Evolutionary conservation across 371 early-diverging fungal genomes (phyloP).

Genomic region (Rhizopus delemar): DNA sequence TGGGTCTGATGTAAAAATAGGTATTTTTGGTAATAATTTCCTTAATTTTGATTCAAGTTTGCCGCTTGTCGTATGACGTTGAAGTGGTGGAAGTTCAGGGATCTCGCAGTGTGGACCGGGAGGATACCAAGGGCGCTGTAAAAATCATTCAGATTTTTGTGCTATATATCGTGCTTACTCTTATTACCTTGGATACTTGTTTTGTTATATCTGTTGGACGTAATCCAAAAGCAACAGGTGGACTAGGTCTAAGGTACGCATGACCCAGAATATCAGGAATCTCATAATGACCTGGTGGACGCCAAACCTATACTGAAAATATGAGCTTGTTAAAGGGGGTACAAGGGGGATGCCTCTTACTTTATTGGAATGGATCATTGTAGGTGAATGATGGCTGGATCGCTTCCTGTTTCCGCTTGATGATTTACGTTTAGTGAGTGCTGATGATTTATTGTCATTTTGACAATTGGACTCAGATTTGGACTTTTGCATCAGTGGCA

Average conservation of each 20-base stretch:
- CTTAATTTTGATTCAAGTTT: slow-evolving; percentile 42
- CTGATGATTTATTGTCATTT: slow-evolving; percentile 21
- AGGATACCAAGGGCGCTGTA: slow-evolving; percentile 41
- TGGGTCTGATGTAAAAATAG: slow-evolving; percentile 40
- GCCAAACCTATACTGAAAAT: slow-evolving; percentile 29
- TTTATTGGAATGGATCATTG: slow-evolving; percentile 16
- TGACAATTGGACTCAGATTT: slow-evolving; percentile 47
- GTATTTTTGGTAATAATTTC: slow-evolving; percentile 42
- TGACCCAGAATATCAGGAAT: slow-evolving; percentile 53
- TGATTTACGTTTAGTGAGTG: slow-evolving; percentile 48
- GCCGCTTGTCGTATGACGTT: slow-evolving; percentile 6
- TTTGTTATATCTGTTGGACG: slow-evolving; percentile 45
- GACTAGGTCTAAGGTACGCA: slow-evolving; percentile 47
- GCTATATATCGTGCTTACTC: neutral
- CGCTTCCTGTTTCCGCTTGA: slow-evolving; percentile 42
- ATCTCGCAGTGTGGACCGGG: slow-evolving; percentile 33
- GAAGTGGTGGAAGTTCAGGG: slow-evolving; percentile 31
- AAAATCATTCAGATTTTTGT: slow-evolving; percentile 1
- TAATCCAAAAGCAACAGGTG: slow-evolving; percentile 38
- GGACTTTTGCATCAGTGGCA: slow-evolving; percentile 40
- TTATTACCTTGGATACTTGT: slow-evolving; percentile 45
- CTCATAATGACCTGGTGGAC: slow-evolving; percentile 50
- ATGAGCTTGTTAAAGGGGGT: neutral
- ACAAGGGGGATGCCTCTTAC: slow-evolving; percentile 3
- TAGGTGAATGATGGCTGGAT: slow-evolving; percentile 13